These are phyloP conservation scores for Cryptococcus sp. DNA, from an alignment of 1,284 basidiomycete species.

Conservation along the genomic window DNA sequence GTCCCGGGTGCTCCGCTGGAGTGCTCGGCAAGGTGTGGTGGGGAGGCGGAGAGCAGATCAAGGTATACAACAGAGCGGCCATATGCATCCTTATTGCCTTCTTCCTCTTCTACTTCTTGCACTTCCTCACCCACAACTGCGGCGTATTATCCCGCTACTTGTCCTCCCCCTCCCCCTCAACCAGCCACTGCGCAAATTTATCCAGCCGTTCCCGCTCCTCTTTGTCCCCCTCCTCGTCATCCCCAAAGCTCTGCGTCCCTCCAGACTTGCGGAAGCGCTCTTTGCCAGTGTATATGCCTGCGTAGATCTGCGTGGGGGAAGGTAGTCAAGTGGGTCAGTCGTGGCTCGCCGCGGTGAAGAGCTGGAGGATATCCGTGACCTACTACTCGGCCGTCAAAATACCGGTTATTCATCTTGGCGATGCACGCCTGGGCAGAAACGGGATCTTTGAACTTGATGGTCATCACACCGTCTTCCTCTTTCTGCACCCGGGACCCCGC, in stretches of 20 bases:
- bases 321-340: not conserved
- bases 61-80: not conserved
- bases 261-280: conserved; percentile 76
- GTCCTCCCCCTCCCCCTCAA: conserved; percentile 42
- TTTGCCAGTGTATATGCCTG: conserved; percentile 73
- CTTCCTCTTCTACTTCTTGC: not conserved
- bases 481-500: conserved; percentile 57
- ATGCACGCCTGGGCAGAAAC: conserved; percentile 86
- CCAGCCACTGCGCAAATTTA: conserved; percentile 81
- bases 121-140: not conserved
- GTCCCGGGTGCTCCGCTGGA: not conserved
- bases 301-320: conserved; percentile 60
- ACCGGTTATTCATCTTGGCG: conserved; percentile 93
- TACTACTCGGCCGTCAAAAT: conserved; percentile 70
- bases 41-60: not conserved
- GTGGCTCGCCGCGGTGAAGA: not conserved
- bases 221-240: conserved; percentile 53
- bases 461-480: conserved; percentile 93
- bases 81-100: not conserved
- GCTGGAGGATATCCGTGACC: conserved; percentile 6
- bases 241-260: conserved; percentile 18
- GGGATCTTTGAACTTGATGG: conserved; percentile 88
- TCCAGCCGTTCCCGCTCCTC: conserved; percentile 81
- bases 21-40: not conserved
- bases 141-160: conserved; percentile 6